Evolutionary conservation across 306 rosid genomes (phyloP).

Genomic region (Fragaria iinumae): DNA sequence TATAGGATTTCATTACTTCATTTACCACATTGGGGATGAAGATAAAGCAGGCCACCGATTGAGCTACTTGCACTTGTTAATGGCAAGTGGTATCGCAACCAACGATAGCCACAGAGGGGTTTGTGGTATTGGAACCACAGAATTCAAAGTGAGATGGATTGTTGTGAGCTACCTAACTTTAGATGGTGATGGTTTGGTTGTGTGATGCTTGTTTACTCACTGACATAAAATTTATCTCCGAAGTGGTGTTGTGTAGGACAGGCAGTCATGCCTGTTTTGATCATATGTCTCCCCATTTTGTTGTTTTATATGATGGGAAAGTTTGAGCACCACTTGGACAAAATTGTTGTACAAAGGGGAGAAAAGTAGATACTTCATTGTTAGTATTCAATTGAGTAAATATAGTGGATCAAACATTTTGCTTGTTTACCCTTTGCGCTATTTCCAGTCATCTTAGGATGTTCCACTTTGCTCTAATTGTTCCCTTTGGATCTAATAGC

Average conservation of each 20-base stretch:
- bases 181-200: constrained; percentile 36
- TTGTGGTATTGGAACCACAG: constrained; percentile 31
- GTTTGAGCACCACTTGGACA: constrained; percentile 13
- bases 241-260: constrained; percentile 30
- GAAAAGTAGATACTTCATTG: not conserved
- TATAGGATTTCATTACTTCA: constrained; percentile 16
- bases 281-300: constrained; percentile 11
- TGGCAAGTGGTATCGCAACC: not conserved
- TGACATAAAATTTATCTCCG: constrained; percentile 21
- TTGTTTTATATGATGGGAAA: constrained; percentile 21
- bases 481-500: not conserved
- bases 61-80: not conserved
- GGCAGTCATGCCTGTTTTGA: constrained; percentile 25
- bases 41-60: constrained; percentile 23
- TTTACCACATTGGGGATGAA: constrained; percentile 26
- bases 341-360: constrained; percentile 8
- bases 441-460: not conserved
- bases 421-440: not conserved
- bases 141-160: constrained; percentile 13
- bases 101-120: not conserved
- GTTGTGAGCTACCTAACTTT: constrained; percentile 32
- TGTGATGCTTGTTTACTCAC: constrained; percentile 31
- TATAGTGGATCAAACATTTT: constrained; percentile 10
- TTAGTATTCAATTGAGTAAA: constrained; percentile 8
- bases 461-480: not conserved